A percentile compares a stretch with the other conserved stretches of the same genome.
phyloP scores from a whole-genome alignment of 31 red algal genomes.

The Pterothamnion heteromorphum region DNA sequence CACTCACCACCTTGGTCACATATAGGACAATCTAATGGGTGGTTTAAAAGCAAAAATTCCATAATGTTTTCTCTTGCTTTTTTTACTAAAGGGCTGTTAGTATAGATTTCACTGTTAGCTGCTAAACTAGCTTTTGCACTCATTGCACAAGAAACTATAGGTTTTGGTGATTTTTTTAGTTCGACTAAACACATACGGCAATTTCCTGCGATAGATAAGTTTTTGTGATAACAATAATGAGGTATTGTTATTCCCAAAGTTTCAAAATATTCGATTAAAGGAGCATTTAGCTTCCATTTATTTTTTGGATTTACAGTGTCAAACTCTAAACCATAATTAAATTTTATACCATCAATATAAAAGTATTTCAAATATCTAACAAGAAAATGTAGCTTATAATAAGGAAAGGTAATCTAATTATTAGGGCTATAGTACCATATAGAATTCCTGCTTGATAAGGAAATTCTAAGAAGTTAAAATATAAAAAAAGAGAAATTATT shows the following conservation, averaged over 20 bases:
- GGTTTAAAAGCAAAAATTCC: background rate
- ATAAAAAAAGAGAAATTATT: constrained; percentile 6
- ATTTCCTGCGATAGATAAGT: background rate
- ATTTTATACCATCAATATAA: no score
- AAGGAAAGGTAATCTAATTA: no score
- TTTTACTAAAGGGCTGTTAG: background rate
- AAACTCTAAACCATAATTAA: no score
- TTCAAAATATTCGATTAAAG: constrained; percentile 33
- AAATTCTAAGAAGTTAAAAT: constrained; percentile 12
- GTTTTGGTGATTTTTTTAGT: constrained; percentile 14
- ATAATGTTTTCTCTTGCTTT: background rate
- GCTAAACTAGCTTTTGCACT: background rate
- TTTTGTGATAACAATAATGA: constrained; percentile 11
- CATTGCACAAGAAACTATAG: background rate
- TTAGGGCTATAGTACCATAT: no score
- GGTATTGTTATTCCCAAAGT: background rate
- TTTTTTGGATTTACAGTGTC: background rate
- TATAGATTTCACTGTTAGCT: background rate
- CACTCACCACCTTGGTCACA: no score
- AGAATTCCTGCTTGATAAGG: constrained; percentile 1
- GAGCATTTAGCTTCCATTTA: background rate
- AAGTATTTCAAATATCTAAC: no score
- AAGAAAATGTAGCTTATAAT: no score
- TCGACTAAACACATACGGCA: constrained; percentile 93
- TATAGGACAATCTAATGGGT: no score